A percentile compares a stretch with the other conserved stretches of the same genome.
Evolutionary conservation across 768 basidiomycete genomes (phyloP).

Genomic region (Naganishia randhawae): DNA sequence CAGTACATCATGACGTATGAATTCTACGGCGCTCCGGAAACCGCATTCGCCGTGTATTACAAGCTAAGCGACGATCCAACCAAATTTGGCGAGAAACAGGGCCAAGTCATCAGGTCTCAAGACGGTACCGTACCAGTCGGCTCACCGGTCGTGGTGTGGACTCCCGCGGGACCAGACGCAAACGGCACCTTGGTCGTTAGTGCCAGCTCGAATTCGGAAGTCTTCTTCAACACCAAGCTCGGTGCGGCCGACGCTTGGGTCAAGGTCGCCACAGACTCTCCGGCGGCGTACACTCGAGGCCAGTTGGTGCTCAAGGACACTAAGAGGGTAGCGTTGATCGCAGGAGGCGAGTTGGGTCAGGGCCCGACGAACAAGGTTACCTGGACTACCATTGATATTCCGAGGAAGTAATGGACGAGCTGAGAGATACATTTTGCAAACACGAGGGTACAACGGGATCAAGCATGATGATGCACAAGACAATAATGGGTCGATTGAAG

Average conservation of each 20-base stretch:
- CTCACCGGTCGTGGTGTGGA: conserved; percentile 33
- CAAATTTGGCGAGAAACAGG: conserved; percentile 24
- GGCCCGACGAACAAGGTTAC: conserved; percentile 27
- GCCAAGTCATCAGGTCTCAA: conserved; percentile 14
- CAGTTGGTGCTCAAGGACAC: conserved; percentile 22
- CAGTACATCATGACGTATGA: conserved; percentile 36
- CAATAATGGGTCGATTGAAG: too few species aligned
- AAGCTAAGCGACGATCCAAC: conserved; percentile 31
- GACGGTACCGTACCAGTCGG: conserved; percentile 28
- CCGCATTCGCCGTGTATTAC: conserved; percentile 33
- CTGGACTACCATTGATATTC: conserved; percentile 24
- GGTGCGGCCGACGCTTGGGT: conserved; percentile 27
- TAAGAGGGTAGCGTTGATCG: conserved; percentile 26
- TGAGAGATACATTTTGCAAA: too few species aligned
- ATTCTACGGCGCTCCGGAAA: conserved; percentile 30
- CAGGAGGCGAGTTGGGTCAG: conserved; percentile 24
- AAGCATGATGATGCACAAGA: too few species aligned
- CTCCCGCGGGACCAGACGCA: conserved; percentile 20
- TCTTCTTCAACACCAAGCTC: conserved; percentile 29
- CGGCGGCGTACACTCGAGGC: conserved; percentile 22
- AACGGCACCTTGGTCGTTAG: conserved; percentile 33
- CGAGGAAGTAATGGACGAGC: conserved; percentile 12
- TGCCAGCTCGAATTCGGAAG: conserved; percentile 24
- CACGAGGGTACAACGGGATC: too few species aligned
- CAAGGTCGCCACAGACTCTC: conserved; percentile 18